Evolutionary conservation across 2,329 filamentous ascomycete species (phyloP).

Genomic region (Aspergillus uvarum): DNA sequence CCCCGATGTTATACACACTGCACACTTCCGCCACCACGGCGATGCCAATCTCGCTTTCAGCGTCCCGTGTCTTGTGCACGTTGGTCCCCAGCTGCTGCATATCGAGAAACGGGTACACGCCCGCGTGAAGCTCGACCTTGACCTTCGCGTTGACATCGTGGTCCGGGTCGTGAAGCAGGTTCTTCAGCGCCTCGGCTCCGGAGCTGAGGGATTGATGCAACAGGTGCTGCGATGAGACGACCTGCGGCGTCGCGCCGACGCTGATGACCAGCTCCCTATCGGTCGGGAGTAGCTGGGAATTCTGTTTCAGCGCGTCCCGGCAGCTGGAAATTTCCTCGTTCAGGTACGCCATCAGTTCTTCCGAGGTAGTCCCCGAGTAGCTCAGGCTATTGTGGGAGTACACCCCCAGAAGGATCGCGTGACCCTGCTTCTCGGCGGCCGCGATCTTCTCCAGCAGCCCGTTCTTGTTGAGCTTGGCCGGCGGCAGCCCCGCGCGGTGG

Average conservation of each 20-base stretch:
- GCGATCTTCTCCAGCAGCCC: constrained; percentile 31
- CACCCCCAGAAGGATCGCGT: constrained; percentile 57
- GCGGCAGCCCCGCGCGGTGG: constrained; percentile 66
- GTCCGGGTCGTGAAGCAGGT: constrained; percentile 29
- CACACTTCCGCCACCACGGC: constrained; percentile 71
- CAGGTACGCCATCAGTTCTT: constrained; percentile 61
- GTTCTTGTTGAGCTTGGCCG: constrained; percentile 45
- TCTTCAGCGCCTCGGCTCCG: constrained; percentile 18
- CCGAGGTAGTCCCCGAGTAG: constrained; percentile 58
- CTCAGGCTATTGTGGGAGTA: constrained; percentile 74
- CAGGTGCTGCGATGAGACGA: constrained; percentile 64
- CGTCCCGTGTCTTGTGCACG: constrained; percentile 45
- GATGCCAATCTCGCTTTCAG: constrained; percentile 60
- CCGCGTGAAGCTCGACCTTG: constrained; percentile 69
- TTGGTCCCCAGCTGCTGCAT: constrained; percentile 76
- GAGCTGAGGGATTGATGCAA: constrained; percentile 39
- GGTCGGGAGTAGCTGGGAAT: constrained; percentile 14
- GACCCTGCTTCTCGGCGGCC: constrained; percentile 26
- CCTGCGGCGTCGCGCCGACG: constrained; percentile 75
- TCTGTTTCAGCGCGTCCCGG: constrained; percentile 29
- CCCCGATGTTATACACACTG: constrained; percentile 64
- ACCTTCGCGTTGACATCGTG: constrained; percentile 23
- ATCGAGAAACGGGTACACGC: constrained; percentile 73
- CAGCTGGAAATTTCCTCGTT: constrained; percentile 58
- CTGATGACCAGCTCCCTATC: constrained; percentile 55